These are phyloP conservation scores for Flaveria floridana DNA, from an alignment of 140 eudicot species.

Conservation along the genomic window DNA sequence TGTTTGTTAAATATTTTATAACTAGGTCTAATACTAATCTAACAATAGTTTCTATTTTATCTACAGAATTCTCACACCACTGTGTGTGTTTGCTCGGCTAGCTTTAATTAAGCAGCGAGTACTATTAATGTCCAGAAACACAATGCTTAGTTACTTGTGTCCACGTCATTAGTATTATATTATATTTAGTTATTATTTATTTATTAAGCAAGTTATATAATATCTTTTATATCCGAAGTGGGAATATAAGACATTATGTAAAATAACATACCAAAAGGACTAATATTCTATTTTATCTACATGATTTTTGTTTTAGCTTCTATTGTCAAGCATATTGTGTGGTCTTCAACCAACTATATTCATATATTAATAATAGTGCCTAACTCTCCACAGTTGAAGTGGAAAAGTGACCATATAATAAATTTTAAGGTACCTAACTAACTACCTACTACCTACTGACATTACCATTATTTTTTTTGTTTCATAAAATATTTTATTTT, in stretches of 20 bases:
- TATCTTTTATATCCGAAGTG: background rate
- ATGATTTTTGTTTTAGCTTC: background rate
- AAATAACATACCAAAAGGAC: background rate
- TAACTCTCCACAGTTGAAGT: slow-evolving; percentile 13
- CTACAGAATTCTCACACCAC: too few relatives aligned
- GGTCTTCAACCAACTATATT: slow-evolving; percentile 22
- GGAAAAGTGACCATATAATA: slow-evolving; percentile 11
- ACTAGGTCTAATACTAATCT: too few relatives aligned
- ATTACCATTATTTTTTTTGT: slow-evolving; percentile 17
- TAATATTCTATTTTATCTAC: slow-evolving; percentile 2
- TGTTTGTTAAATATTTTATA: too few relatives aligned
- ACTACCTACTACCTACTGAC: slow-evolving; percentile 26
- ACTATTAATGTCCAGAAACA: background rate
- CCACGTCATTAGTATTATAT: background rate
- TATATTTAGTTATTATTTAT: background rate
- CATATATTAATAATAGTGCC: background rate
- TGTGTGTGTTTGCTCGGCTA: too few relatives aligned
- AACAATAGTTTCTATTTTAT: too few relatives aligned
- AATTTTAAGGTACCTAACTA: slow-evolving; percentile 12
- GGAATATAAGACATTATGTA: background rate
- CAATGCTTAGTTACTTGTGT: background rate
- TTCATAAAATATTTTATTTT: background rate
- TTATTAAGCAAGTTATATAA: background rate
- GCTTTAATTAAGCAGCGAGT: background rate
- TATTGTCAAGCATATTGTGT: slow-evolving; percentile 19